A percentile compares a stretch with the other conserved stretches of the same genome.
phyloP scores from a whole-genome alignment of 163 green algal genomes.

The Coccomyxa subellipsoidea region DNA sequence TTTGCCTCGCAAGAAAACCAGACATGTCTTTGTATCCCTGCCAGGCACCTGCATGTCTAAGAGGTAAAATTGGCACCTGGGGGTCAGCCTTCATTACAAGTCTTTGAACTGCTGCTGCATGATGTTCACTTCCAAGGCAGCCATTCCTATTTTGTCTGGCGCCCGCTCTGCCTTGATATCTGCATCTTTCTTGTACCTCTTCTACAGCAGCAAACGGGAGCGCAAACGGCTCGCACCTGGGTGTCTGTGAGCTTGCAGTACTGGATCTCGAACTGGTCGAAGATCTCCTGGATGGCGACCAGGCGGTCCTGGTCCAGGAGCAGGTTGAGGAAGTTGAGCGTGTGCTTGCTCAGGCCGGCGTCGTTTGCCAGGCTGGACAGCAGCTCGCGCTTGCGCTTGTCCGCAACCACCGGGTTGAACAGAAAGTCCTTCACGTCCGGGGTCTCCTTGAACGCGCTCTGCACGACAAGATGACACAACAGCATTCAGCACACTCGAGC shows the following conservation, averaged over 20 bases:
- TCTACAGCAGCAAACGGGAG: neutral
- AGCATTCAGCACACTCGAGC: neutral
- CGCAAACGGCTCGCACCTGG: slow-evolving; percentile 52
- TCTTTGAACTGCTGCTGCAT: too few species aligned
- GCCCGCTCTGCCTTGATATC: too few species aligned
- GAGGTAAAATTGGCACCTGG: too few species aligned
- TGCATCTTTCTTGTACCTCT: too few species aligned
- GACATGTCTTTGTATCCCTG: too few species aligned
- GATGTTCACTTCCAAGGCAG: too few species aligned
- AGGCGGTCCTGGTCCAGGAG: slow-evolving; percentile 91
- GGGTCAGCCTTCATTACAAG: too few species aligned
- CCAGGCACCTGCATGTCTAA: too few species aligned
- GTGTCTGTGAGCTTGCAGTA: slow-evolving; percentile 97
- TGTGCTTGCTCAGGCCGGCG: slow-evolving; percentile 76
- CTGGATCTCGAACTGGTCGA: slow-evolving; percentile 84
- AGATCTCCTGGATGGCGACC: slow-evolving; percentile 80
- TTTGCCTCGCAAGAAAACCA: too few species aligned
- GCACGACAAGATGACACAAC: neutral
- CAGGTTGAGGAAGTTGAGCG: slow-evolving; percentile 93
- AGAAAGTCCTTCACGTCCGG: slow-evolving; percentile 63
- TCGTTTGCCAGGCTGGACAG: slow-evolving; percentile 82
- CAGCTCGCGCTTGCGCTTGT: slow-evolving; percentile 86
- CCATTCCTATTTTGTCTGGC: too few species aligned
- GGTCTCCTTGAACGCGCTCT: slow-evolving; percentile 4
- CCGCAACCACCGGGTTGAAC: slow-evolving; percentile 74